Evolutionary conservation across 106 monocot species (phyloP), one percentile per base, ranked within the genome.

Genomic region (Dioscorea alata): DNA sequence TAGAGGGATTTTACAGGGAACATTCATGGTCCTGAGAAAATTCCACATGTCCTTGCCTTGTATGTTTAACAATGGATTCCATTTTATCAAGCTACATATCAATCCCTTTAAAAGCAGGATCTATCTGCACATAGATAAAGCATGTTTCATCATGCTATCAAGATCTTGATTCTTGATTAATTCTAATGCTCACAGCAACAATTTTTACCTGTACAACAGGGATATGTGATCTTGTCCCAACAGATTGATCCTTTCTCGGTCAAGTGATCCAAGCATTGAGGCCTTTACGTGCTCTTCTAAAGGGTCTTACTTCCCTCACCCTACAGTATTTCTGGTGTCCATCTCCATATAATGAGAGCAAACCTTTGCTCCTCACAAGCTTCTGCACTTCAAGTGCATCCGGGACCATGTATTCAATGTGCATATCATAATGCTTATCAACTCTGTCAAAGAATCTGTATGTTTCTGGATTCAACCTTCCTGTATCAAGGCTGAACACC

Each of bases 321-420:
- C 87, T 72, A 83, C 97, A 97, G 82, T 89, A 92, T 60, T 97
- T 89, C 60, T 92, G 96, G 82, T 96, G 96, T 2, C 96, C 96
- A 57, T 96, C 92, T 72, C 92, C 91, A 18, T 96, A 96, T 78
- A 96, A 92, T 10, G 96, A 96, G 78, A 96, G 92, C 28, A 96
- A 71, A 16, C 92, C 97, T 74, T 97, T 92, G 80, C 21, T 81
- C 48, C 97, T 80, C 24, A 97, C 97, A 8, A 97, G 81, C 23
- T 50, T 83, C 64, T 92, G 97, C 19, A 99, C 97, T 58, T 99
- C 97, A 1, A 77, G 78, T 0, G 96, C 72, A 16, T 97, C 96
- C 0, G 96, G 96, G 70, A 97, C 92, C 89, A 77, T 89, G 75
- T 97, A 97, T 66, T 99, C 92, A 4, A 99, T 99, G 71, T 63